Base-by-base conservation (phyloP, 78 protist species). In the Speleostelium caveatum region DNA sequence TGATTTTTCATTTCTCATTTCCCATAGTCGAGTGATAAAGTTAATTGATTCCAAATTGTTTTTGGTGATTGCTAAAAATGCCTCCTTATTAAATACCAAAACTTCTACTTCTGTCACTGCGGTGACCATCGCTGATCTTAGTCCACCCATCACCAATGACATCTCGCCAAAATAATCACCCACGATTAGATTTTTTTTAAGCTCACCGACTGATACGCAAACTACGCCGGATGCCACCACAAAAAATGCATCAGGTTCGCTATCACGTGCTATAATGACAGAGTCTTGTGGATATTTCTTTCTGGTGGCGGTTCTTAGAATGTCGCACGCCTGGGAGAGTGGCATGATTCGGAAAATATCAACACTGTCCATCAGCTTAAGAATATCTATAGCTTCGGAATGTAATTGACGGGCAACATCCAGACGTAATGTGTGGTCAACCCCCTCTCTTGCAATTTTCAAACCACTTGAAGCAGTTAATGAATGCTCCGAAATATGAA, bases 91-190 rank as follows among this genome's bases (percentile, higher is more conserved):
- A 33, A 86, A 86, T 14, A 69, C 78, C 36, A 75, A 60, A 6
- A 86, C 86, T 33, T 66, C 93, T 0, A 74, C 93, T 12, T 86
- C 86, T 0, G 93, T 86, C 16, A 73, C 77, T 1, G 93, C 93
- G 7, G 59, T 36, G 30, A 86, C 75, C 12, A 24, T 66, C 14
- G 93, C 93, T 0, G 94, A 74, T 6, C 94, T 61, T 7, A 60
- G 10, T 7, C 87, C 94, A 42, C 86, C 86, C 86, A 74, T 72
- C 0, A 89, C 73, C 59, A 89, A 28, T 21, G 94, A 73, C 88
- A 77, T 76, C 21, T 89, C 94, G 16, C 94, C 94, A 68, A 89
- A 89, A 42, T 75, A 89, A 38, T 89, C 94, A 53, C 94, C 94
- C 17, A 68, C 87, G 22, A 76, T 89, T 33, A 89, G 36, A 42